A percentile compares a stretch with the other conserved stretches of the same genome.
Conservation (phyloP, 495 filamentous ascomycete species). For the Penicillium coprophilum region DNA sequence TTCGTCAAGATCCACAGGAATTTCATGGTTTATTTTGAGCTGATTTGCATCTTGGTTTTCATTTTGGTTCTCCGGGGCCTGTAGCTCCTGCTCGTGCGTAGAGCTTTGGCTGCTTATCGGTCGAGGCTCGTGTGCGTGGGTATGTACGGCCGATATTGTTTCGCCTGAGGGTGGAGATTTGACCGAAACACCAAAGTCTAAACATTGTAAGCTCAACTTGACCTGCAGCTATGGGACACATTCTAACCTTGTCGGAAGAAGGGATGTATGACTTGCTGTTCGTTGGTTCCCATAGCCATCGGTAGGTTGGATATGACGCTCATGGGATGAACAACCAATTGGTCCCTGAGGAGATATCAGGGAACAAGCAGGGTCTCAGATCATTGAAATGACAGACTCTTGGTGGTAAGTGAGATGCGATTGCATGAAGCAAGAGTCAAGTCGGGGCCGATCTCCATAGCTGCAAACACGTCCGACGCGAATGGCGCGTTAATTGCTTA, state of each 20-base stretch:
- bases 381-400: conserved; percentile 3
- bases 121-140: not conserved
- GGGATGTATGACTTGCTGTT: conserved; percentile 42
- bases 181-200: conserved; percentile 25
- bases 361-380: not conserved
- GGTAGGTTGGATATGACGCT: conserved; percentile 27
- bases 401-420: not conserved
- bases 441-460: conserved; percentile 5
- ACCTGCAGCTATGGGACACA: not conserved
- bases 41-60: not conserved
- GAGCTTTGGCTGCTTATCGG: conserved; percentile 4
- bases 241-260: conserved; percentile 44
- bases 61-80: not conserved
- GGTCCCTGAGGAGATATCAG: conserved; percentile 6
- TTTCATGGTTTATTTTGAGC: not conserved
- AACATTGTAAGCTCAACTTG: conserved; percentile 16
- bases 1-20: conserved; percentile 20
- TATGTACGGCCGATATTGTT: conserved; percentile 2
- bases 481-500: conserved; percentile 27
- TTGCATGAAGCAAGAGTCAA: not conserved
- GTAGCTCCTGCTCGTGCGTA: not conserved
- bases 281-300: conserved; percentile 45
- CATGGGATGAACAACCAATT: conserved; percentile 21
- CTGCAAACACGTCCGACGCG: conserved; percentile 31
- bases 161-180: conserved; percentile 14